Conservation (phyloP, 2,329 filamentous ascomycete species). For the Aspergillus sp. region DNA sequence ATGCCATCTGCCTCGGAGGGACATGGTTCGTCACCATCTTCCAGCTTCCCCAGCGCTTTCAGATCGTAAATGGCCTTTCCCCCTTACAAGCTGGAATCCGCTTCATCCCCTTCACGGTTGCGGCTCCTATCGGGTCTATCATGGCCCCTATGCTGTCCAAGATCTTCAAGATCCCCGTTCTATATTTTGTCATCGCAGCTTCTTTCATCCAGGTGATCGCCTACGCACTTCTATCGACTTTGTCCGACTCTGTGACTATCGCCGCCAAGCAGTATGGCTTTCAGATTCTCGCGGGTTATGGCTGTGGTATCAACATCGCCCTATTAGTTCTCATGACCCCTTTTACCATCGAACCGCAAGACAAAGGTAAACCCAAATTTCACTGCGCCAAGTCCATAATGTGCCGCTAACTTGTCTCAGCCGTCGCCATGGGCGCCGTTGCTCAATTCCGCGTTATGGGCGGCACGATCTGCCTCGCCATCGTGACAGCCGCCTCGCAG, state of each 20-base stretch:
- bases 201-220: background rate
- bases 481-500: slow-evolving; percentile 8
- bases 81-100: slow-evolving; percentile 3
- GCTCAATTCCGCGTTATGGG: slow-evolving; percentile 15
- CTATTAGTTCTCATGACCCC: background rate
- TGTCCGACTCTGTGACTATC: background rate
- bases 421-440: slow-evolving; percentile 15
- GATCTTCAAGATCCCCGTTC: background rate
- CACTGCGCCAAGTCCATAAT: background rate
- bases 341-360: background rate
- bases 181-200: background rate
- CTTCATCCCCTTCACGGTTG: slow-evolving; percentile 5
- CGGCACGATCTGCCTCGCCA: slow-evolving; percentile 12
- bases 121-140: background rate
- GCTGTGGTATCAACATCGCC: background rate
- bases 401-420: slow-evolving; percentile 2
- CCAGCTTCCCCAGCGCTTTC: slow-evolving; percentile 7
- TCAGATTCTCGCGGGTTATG: slow-evolving; percentile 1
- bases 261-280: slow-evolving; percentile 5
- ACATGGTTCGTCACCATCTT: slow-evolving; percentile 8
- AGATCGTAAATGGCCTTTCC: slow-evolving; percentile 7
- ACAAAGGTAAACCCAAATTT: background rate
- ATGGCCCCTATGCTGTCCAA: background rate
- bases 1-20: background rate
- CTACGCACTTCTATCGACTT: background rate